phyloP scores from a whole-genome alignment of 2,329 filamentous ascomycete genomes.

The Neoarthrinium moseri region DNA sequence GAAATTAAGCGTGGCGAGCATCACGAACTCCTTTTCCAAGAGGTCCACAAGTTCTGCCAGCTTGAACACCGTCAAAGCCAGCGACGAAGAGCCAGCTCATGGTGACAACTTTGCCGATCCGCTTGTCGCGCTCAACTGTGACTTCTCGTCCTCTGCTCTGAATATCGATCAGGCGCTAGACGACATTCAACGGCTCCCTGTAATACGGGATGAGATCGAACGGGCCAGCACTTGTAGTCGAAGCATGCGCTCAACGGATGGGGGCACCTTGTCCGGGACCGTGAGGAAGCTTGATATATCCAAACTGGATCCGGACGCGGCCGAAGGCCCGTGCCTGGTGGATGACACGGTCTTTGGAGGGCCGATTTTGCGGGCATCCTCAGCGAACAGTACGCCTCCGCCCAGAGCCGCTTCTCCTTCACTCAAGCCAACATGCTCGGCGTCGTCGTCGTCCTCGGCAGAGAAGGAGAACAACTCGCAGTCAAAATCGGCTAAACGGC shows the following conservation, averaged over 20 bases:
- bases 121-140: constrained; percentile 18
- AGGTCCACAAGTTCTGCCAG: constrained; percentile 60
- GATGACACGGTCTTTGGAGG: constrained; percentile 14
- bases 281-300: constrained; percentile 21
- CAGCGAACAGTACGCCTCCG: constrained; percentile 3
- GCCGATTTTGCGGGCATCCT: constrained; percentile 17
- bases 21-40: constrained; percentile 73
- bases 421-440: constrained; percentile 21
- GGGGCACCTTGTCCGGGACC: constrained; percentile 16
- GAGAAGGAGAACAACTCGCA: constrained; percentile 26
- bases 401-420: neutral
- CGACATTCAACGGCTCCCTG: constrained; percentile 22
- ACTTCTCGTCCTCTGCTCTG: constrained; percentile 14
- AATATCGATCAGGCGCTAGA: constrained; percentile 15
- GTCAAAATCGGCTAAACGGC: constrained; percentile 12
- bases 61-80: constrained; percentile 25
- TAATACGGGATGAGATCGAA: constrained; percentile 28
- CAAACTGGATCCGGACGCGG: constrained; percentile 16
- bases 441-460: constrained; percentile 17
- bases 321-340: constrained; percentile 11
- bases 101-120: constrained; percentile 20
- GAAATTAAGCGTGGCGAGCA: constrained; percentile 80
- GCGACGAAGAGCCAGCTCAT: constrained; percentile 25
- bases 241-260: constrained; percentile 12
- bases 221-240: constrained; percentile 19